phyloP scores from a whole-genome alignment of 495 filamentous ascomycete species.

The Daldinia childiae region DNA sequence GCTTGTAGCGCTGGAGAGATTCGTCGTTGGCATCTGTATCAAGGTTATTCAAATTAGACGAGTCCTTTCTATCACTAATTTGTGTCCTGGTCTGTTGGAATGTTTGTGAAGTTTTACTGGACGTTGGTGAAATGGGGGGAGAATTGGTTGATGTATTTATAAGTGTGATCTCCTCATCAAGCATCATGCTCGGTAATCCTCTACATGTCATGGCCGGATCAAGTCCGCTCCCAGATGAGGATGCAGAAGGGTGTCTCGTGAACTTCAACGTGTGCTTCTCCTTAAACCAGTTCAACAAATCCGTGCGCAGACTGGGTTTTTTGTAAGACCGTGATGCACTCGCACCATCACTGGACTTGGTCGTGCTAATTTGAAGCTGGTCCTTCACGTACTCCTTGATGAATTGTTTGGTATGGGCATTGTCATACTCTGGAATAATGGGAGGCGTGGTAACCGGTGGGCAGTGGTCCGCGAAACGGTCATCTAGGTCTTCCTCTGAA shows the following conservation, averaged over 20 bases:
- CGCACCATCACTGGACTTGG: neutral
- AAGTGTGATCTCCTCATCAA: conserved; percentile 10
- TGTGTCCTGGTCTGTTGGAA: conserved; percentile 7
- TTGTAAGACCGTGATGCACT: neutral
- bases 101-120: conserved; percentile 1
- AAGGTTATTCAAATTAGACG: conserved; percentile 38
- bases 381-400: conserved; percentile 16
- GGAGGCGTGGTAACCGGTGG: neutral
- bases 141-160: conserved; percentile 3
- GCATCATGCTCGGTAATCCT: conserved; percentile 35
- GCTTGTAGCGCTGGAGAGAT: conserved; percentile 95
- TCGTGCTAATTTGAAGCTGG: conserved; percentile 8
- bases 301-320: conserved; percentile 10
- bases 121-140: neutral
- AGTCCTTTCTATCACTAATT: conserved; percentile 7
- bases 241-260: conserved; percentile 16
- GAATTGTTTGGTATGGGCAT: conserved; percentile 6
- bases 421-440: neutral
- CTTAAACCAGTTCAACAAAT: conserved; percentile 32
- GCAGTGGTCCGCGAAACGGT: neutral
- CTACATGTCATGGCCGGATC: conserved; percentile 40
- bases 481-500: conserved; percentile 11
- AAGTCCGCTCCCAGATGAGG: conserved; percentile 31
- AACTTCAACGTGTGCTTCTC: neutral
- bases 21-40: conserved; percentile 76